Evolutionary conservation across 495 filamentous ascomycete species (phyloP), one percentile per base, ranked within the genome.

Genomic region (Tricharina praecox): DNA sequence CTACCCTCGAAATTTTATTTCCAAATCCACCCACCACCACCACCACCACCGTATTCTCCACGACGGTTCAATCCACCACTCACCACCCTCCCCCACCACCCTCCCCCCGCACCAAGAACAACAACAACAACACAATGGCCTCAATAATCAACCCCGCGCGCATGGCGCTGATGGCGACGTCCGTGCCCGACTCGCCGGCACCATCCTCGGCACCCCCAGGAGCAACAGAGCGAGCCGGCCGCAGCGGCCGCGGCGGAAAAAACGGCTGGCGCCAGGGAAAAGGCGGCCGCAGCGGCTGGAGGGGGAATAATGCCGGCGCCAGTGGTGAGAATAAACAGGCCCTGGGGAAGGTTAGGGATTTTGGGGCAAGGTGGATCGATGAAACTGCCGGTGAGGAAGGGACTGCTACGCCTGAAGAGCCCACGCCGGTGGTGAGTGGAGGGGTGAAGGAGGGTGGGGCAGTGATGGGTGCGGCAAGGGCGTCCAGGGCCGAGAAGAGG

Each of bases 61-160:
- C n/a, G n/a, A n/a, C n/a, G n/a, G n/a, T n/a, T n/a, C n/a, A n/a
- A n/a, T n/a, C n/a, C n/a, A n/a, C n/a, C n/a, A n/a, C n/a, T n/a
- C n/a, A n/a, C n/a, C n/a, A n/a, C n/a, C n/a, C n/a, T n/a, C n/a
- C n/a, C n/a, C n/a, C n/a, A n/a, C n/a, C n/a, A n/a, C n/a, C n/a
- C n/a, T n/a, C n/a, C n/a, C n/a, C n/a, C n/a, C n/a, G n/a, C n/a
- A n/a, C n/a, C n/a, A n/a, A n/a, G n/a, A n/a, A n/a, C n/a, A n/a
- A n/a, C n/a, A n/a, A n/a, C n/a, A n/a, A n/a, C n/a, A n/a, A n/a
- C n/a, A n/a, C n/a, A n/a, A n/a, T n/a, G n/a, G n/a, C n/a, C n/a
- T n/a, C n/a, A n/a, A n/a, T n/a, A 1, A 57, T 58, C 18, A 58
- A 58, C 33, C 55, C 55, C 3, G 55, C 48, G 23, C 53, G 55